Evolutionary conservation across 192 early-diverging fungal species (phyloP).

Genomic region (Gamsiella multidivaricata): DNA sequence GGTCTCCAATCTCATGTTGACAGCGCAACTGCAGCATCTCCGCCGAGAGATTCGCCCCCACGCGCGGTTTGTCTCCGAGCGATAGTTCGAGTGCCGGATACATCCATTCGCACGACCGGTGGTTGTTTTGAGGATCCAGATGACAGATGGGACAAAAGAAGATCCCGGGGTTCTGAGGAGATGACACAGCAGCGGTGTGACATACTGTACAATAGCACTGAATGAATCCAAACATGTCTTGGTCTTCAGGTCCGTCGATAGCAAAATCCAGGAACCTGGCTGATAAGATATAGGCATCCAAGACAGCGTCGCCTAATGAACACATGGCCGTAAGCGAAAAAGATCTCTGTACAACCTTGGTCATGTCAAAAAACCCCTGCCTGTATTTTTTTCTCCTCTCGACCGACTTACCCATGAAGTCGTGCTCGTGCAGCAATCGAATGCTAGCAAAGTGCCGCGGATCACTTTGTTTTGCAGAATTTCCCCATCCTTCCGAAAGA

Average conservation of each 20-base stretch:
- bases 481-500: constrained; percentile 8
- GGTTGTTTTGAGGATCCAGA: constrained; percentile 9
- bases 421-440: constrained; percentile 10
- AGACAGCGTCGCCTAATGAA: constrained; percentile 11
- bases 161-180: constrained; percentile 9
- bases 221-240: constrained; percentile 17
- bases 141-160: constrained; percentile 28
- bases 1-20: constrained; percentile 14
- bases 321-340: too few relatives aligned
- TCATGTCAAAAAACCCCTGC: too few relatives aligned
- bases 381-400: neutral
- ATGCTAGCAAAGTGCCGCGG: constrained; percentile 10
- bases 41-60: neutral
- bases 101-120: neutral
- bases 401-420: constrained; percentile 22
- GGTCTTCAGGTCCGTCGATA: neutral
- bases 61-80: constrained; percentile 5
- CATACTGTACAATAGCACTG: constrained; percentile 22
- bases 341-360: too few relatives aligned
- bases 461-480: neutral
- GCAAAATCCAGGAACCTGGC: constrained; percentile 5
- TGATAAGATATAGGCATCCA: constrained; percentile 11
- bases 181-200: constrained; percentile 4
- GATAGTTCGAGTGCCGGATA: constrained; percentile 28
- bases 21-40: constrained; percentile 20